These are phyloP conservation scores for Chrysosporium keratinophilum DNA, from an alignment of 2,329 filamentous ascomycete species.

Conservation along the genomic window DNA sequence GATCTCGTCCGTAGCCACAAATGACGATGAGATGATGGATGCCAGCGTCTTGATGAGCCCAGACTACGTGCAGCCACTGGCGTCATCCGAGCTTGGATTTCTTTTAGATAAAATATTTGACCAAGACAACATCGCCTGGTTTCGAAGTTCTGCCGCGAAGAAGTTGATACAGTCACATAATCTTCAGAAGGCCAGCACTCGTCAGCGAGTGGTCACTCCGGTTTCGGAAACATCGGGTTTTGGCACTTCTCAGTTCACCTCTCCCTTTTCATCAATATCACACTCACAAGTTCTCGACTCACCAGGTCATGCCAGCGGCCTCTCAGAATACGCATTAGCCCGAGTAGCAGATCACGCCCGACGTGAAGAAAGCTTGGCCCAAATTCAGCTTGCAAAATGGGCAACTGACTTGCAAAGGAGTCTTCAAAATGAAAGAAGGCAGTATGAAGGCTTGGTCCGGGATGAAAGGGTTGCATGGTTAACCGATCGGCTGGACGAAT, in stretches of 20 bases:
- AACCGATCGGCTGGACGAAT: conserved; percentile 55
- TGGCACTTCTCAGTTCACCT: conserved; percentile 26
- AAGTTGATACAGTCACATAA: conserved; percentile 67
- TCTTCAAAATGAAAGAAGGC: conserved; percentile 59
- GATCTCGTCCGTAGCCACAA: conserved; percentile 61
- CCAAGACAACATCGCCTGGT: conserved; percentile 63
- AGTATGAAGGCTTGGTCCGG: conserved; percentile 53
- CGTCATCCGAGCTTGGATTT: conserved; percentile 59
- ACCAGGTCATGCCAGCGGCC: conserved; percentile 17
- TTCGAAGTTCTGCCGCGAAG: conserved; percentile 70
- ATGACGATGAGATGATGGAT: conserved; percentile 76
- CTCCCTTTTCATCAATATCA: conserved; percentile 20
- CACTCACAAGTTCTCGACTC: conserved; percentile 24
- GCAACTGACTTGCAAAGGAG: conserved; percentile 69
- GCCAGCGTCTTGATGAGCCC: conserved; percentile 88
- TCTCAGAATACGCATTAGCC: conserved; percentile 49
- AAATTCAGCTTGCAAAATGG: conserved; percentile 70
- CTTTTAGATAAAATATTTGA: conserved; percentile 70
- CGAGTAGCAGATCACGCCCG: conserved; percentile 51
- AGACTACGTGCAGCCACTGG: conserved; percentile 73
- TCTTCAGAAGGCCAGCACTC: conserved; percentile 10
- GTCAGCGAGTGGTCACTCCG: conserved; percentile 8
- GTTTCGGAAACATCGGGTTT: conserved; percentile 22
- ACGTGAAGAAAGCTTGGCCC: conserved; percentile 51
- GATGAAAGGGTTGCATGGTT: conserved; percentile 60